Evolutionary conservation across 148 eudicot genomes (phyloP).

Genomic region (Fagopyrum homotropicum): DNA sequence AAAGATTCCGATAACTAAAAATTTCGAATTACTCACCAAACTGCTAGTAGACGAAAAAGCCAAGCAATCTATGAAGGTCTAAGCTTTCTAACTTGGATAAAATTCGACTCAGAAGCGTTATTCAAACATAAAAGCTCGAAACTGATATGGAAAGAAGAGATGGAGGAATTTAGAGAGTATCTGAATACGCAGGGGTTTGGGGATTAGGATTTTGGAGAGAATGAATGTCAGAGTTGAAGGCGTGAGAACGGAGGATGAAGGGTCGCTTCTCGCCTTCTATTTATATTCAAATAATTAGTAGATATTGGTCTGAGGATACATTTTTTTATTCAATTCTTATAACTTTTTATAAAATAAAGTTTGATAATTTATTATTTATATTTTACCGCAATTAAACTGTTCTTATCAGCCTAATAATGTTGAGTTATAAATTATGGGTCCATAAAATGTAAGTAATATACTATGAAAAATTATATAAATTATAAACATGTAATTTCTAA

Average conservation of each 20-base stretch:
- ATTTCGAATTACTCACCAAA: not conserved
- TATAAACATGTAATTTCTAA: no score
- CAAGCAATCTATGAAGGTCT: not conserved
- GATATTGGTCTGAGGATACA: no score
- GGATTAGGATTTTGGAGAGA: not conserved
- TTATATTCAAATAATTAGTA: not conserved
- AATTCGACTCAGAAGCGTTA: not conserved
- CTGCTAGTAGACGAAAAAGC: not conserved
- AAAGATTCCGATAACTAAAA: not conserved
- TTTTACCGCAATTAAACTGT: no score
- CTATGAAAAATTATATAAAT: no score
- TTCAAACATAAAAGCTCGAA: not conserved
- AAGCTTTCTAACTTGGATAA: no score
- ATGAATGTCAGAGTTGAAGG: not conserved
- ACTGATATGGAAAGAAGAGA: not conserved
- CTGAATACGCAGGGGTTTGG: not conserved
- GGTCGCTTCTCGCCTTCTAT: not conserved
- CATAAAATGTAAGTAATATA: no score
- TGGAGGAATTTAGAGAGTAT: not conserved
- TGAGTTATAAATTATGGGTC: no score
- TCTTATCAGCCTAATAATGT: no score
- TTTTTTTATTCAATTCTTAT: no score
- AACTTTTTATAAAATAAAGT: no score
- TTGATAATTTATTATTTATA: no score
- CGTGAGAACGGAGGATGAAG: not conserved